Evolutionary conservation across 495 filamentous ascomycete species (phyloP).

Genomic region (Schizothecium vesticola): DNA sequence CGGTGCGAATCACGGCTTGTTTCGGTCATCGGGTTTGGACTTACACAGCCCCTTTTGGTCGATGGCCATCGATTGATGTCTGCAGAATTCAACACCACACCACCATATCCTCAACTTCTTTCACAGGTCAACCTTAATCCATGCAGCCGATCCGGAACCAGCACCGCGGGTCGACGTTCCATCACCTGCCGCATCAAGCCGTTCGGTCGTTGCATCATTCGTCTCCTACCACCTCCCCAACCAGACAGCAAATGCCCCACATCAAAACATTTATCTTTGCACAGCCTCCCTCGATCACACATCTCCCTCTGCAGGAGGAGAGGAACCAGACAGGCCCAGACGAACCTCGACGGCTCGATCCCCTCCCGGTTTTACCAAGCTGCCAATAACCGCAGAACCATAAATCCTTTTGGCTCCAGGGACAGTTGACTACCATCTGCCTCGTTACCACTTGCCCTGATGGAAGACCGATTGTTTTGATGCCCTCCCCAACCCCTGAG

Average conservation of each 20-base stretch:
- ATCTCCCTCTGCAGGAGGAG: not conserved
- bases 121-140: not conserved
- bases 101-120: not conserved
- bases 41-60: slow-evolving; percentile 10
- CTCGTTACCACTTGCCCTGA: slow-evolving; percentile 5
- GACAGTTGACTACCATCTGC: not conserved
- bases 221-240: slow-evolving; percentile 1
- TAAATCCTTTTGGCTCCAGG: not conserved
- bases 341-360: not conserved
- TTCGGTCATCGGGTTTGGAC: not conserved
- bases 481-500: not conserved
- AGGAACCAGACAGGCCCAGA: not conserved
- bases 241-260: not conserved
- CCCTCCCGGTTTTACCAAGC: slow-evolving; percentile 1
- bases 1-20: not conserved
- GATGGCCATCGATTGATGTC: not conserved
- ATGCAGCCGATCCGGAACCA: not conserved
- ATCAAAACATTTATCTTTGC: not conserved
- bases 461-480: not conserved
- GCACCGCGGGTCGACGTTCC: not conserved
- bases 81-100: not conserved
- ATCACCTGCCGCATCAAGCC: slow-evolving; percentile 4
- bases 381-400: not conserved
- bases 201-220: not conserved
- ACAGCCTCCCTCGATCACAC: not conserved